Evolutionary conservation across 2,329 filamentous ascomycete species (phyloP).

Genomic region (Stromatinia cepivora): DNA sequence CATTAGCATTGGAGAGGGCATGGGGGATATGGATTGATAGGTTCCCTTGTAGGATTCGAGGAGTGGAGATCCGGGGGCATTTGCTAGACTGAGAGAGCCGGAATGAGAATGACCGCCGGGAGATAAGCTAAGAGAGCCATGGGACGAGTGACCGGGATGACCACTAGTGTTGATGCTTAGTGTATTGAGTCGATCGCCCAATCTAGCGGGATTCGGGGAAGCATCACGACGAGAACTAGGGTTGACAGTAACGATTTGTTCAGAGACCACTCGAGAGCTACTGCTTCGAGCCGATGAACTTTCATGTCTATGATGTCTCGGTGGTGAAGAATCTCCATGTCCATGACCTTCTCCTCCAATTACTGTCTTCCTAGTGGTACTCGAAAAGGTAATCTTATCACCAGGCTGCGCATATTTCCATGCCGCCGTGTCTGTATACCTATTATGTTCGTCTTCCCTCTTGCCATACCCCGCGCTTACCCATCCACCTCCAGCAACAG

Average conservation of each 20-base stretch:
- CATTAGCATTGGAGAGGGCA: slow-evolving; percentile 74
- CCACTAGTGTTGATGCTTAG: slow-evolving; percentile 38
- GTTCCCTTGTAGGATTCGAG: slow-evolving; percentile 92
- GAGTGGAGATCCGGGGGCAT: slow-evolving; percentile 76
- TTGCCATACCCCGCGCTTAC: slow-evolving; percentile 14
- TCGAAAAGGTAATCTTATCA: slow-evolving; percentile 42
- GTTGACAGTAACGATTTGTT: slow-evolving; percentile 38
- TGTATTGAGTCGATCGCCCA: slow-evolving; percentile 37
- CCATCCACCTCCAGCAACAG: slow-evolving; percentile 1
- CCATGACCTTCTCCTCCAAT: slow-evolving; percentile 25
- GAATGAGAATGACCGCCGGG: slow-evolving; percentile 1
- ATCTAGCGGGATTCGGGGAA: slow-evolving; percentile 34
- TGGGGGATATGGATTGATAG: slow-evolving; percentile 91
- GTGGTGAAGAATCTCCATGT: slow-evolving; percentile 15
- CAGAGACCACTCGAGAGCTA: slow-evolving; percentile 27
- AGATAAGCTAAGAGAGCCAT: slow-evolving; percentile 22
- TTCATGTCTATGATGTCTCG: slow-evolving; percentile 19
- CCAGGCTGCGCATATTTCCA: slow-evolving; percentile 44
- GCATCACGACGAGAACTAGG: slow-evolving; percentile 34
- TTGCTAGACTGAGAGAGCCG: slow-evolving; percentile 47
- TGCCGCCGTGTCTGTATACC: slow-evolving; percentile 40
- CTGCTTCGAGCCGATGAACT: slow-evolving; percentile 25
- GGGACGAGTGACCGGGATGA: slow-evolving; percentile 28
- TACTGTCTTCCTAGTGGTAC: slow-evolving; percentile 30
- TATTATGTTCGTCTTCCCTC: slow-evolving; percentile 10